Evolutionary conservation across 305 asterid genomes (phyloP), one percentile per base, ranked within the genome.

Genomic region (Rubia peregrina): DNA sequence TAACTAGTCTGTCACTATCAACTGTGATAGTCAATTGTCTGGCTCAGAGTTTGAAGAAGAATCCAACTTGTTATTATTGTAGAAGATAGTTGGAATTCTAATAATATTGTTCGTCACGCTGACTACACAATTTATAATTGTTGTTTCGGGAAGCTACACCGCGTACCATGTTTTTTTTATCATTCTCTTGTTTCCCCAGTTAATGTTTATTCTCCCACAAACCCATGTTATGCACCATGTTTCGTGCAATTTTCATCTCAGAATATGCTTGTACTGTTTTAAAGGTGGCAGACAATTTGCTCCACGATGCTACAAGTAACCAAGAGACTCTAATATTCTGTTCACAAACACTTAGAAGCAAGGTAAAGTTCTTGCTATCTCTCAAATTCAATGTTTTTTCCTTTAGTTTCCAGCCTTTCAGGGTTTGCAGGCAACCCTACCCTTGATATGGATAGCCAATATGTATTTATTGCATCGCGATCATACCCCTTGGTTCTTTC

Each of bases 231-330:
- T 6, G 19, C 10, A 16, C 13, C 19, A 12, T 21, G 21, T 16
- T 62, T 64, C 30, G 16, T 19, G 55, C 13, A 40, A 16, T 46
- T 61, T 48, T 8, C 48, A 24, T 22, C 9, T 2, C 12, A 3
- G 33, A 56, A 7, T 7, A 26, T 56, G 5, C 71, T 68, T 42
- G 71, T 19, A 19, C 22, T 24, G 53, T 69, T 82, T 74, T 71
- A 59, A 82, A 95, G 99, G 99, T 90, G 88, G 95, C 99, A 55
- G 99, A 95, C 85, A 95, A 90, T 86, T 83, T 95, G 86, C 98
- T 95, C 75, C 99, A 91, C 74, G 98, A 91, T 80, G 69, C 91
- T 64, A 70, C 91, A 80, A 95, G 99, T 83, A 91, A 95, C 78
- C 89, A 82, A 74, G 99, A 95, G 85, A 95, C 99, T 65, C 80